Evolutionary conservation across 2,329 filamentous ascomycete species (phyloP).

Genomic region (Apiospora pterosperma): DNA sequence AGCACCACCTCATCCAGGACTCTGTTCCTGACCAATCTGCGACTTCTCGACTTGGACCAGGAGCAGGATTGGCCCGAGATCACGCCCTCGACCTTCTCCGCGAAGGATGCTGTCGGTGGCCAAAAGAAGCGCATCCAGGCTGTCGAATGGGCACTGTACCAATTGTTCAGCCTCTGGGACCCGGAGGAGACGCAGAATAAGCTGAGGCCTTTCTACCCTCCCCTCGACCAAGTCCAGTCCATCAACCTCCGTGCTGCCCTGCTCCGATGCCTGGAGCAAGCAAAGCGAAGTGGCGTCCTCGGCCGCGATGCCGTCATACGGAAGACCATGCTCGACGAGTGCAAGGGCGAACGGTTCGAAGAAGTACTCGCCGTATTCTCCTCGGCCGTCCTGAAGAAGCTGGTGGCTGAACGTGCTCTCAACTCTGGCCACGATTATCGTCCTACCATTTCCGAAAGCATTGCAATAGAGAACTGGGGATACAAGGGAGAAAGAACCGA

Average conservation of each 20-base stretch:
- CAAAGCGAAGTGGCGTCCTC: constrained; percentile 83
- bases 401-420: constrained; percentile 43
- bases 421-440: constrained; percentile 32
- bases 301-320: constrained; percentile 77
- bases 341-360: constrained; percentile 84
- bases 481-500: constrained; percentile 51
- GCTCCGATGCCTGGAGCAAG: constrained; percentile 74
- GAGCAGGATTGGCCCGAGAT: constrained; percentile 79
- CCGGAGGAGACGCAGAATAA: constrained; percentile 72
- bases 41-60: constrained; percentile 75
- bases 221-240: constrained; percentile 85
- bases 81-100: constrained; percentile 64
- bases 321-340: constrained; percentile 96
- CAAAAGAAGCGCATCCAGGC: constrained; percentile 80
- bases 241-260: constrained; percentile 84
- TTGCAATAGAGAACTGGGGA: constrained; percentile 58
- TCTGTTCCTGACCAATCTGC: constrained; percentile 79
- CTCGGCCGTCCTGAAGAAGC: constrained; percentile 73
- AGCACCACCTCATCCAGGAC: constrained; percentile 43
- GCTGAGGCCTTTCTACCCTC: constrained; percentile 85
- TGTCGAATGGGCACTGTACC: constrained; percentile 89
- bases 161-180: constrained; percentile 83
- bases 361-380: constrained; percentile 85
- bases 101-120: constrained; percentile 62
- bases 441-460: constrained; percentile 46